Evolutionary conservation across 2,329 filamentous ascomycete species (phyloP).

Genomic region (Fusarium compactum): DNA sequence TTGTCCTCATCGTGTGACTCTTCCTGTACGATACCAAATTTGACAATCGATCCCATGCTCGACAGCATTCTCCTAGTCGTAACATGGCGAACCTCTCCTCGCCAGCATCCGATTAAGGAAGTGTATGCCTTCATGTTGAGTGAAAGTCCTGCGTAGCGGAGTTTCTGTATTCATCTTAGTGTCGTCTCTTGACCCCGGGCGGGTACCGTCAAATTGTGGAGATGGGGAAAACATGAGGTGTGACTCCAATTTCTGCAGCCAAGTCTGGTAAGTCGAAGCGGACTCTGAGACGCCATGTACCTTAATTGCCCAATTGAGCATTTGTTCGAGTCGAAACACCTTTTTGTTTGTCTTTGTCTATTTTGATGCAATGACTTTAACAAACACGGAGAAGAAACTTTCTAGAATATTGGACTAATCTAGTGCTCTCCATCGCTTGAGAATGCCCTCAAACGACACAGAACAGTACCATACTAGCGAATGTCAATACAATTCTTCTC

Average conservation of each 20-base stretch:
- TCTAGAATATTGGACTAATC: background rate
- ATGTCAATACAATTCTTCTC: background rate
- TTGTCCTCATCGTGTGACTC: background rate
- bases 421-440: background rate
- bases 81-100: background rate
- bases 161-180: slow-evolving; percentile 1
- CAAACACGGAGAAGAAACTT: background rate
- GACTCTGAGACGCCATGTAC: background rate
- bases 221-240: background rate
- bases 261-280: slow-evolving; percentile 13
- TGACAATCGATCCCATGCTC: background rate
- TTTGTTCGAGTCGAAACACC: background rate
- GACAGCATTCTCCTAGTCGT: background rate
- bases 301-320: background rate
- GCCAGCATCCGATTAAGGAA: background rate
- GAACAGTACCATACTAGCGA: background rate
- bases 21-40: background rate
- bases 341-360: background rate
- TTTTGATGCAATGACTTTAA: background rate
- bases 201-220: background rate
- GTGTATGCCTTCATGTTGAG: background rate
- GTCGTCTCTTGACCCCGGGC: background rate
- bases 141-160: background rate
- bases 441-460: background rate
- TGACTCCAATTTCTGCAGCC: background rate